phyloP scores from a whole-genome alignment of 2,329 filamentous ascomycete genomes.

The Calonectria crousiana region DNA sequence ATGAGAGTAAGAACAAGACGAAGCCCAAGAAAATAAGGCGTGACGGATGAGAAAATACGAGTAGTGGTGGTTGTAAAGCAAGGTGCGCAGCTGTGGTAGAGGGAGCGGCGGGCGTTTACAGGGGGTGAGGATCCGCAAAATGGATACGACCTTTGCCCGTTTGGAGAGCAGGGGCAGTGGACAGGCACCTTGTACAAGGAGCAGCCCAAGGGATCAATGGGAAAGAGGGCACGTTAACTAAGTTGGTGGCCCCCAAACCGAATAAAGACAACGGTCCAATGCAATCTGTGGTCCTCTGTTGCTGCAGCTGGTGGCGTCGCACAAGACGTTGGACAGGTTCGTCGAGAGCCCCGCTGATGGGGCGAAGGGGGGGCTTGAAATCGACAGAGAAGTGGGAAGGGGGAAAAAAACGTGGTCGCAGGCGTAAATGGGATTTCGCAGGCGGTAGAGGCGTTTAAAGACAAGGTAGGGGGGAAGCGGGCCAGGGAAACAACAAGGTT shows the following conservation, averaged over 20 bases:
- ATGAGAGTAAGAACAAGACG: constrained; percentile 26
- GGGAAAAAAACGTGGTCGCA: neutral
- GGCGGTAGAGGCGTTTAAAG: neutral
- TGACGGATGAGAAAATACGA: constrained; percentile 28
- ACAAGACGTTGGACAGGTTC: constrained; percentile 34
- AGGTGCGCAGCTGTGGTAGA: constrained; percentile 8
- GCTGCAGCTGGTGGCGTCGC: constrained; percentile 34
- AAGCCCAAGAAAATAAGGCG: constrained; percentile 25
- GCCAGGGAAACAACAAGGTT: no score
- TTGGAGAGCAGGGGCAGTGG: constrained; percentile 9
- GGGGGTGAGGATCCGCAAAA: constrained; percentile 38
- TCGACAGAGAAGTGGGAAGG: neutral
- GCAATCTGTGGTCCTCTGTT: constrained; percentile 30
- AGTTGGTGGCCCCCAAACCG: constrained; percentile 30
- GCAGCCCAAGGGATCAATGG: neutral
- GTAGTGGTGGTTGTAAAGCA: constrained; percentile 24
- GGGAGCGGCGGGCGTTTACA: constrained; percentile 23
- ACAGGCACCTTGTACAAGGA: neutral
- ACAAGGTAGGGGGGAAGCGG: neutral
- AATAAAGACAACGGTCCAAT: constrained; percentile 28
- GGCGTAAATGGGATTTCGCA: neutral
- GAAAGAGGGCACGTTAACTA: neutral
- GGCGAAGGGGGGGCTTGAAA: constrained; percentile 3
- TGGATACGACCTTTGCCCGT: constrained; percentile 35
- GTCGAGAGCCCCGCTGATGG: constrained; percentile 23